phyloP scores from a whole-genome alignment of 257 asterid species.

The Linderniella brevidens region DNA sequence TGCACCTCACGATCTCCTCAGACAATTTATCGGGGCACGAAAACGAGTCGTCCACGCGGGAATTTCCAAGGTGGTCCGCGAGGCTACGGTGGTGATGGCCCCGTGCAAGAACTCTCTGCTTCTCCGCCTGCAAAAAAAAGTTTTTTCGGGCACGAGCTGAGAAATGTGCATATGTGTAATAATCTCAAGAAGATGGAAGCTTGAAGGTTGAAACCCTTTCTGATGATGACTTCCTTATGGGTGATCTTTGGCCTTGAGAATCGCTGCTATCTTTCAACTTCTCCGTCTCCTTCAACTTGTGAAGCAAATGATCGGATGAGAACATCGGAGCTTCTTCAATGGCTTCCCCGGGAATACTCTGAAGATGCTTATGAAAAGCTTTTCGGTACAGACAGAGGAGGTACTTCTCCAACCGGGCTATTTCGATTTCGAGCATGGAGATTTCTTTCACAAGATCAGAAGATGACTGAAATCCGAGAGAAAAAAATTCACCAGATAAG shows the following conservation, averaged over 20 bases:
- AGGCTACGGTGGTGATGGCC: slow-evolving; percentile 51
- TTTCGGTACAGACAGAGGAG: slow-evolving; percentile 67
- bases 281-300: slow-evolving; percentile 7
- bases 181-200: no score
- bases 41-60: slow-evolving; percentile 24
- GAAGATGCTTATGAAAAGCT: slow-evolving; percentile 37
- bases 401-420: slow-evolving; percentile 46
- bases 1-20: slow-evolving; percentile 57
- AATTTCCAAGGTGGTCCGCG: slow-evolving; percentile 60
- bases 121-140: slow-evolving; percentile 33
- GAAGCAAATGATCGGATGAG: slow-evolving; percentile 16
- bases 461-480: slow-evolving; percentile 35
- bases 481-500: neutral
- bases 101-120: slow-evolving; percentile 20
- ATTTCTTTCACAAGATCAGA: slow-evolving; percentile 60
- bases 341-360: slow-evolving; percentile 13
- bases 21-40: slow-evolving; percentile 52
- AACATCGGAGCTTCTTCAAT: slow-evolving; percentile 11
- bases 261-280: slow-evolving; percentile 10
- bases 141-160: slow-evolving; percentile 8
- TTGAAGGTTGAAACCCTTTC: slow-evolving; percentile 19
- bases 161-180: slow-evolving; percentile 4
- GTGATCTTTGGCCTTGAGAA: slow-evolving; percentile 18
- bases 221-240: slow-evolving; percentile 30
- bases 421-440: slow-evolving; percentile 51